These are phyloP conservation scores for Claviceps monticola DNA, from an alignment of 2,329 filamentous ascomycete species.

Conservation along the genomic window DNA sequence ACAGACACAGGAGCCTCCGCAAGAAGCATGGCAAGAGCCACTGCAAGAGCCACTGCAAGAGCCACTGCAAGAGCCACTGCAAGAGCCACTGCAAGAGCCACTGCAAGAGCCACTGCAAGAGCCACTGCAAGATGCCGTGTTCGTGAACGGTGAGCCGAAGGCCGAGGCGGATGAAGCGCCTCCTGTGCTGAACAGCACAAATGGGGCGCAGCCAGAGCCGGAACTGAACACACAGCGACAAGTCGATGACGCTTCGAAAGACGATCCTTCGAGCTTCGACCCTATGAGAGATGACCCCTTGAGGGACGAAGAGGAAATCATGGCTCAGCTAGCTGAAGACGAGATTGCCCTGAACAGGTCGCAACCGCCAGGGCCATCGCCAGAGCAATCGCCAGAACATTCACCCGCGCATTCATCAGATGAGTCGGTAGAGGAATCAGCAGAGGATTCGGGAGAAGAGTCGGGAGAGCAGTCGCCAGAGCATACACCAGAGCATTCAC, in stretches of 20 bases:
- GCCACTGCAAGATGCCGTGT: slow-evolving; percentile 6
- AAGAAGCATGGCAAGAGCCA: slow-evolving; percentile 1
- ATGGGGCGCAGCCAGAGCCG: background rate
- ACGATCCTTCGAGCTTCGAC: background rate
- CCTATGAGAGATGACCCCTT: background rate
- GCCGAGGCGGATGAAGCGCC: background rate
- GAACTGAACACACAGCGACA: background rate
- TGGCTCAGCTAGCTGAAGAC: slow-evolving; percentile 2
- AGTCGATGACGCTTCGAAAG: background rate
- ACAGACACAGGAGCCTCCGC: background rate
- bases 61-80: background rate
- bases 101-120: slow-evolving; percentile 1
- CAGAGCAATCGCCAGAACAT: background rate
- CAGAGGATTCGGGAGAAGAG: too few species aligned
- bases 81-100: background rate
- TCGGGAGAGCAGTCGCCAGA: too few species aligned
- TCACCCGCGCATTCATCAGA: too few species aligned
- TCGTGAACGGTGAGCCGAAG: slow-evolving; percentile 4
- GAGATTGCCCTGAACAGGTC: slow-evolving; percentile 9
- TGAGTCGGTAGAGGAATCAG: too few species aligned
- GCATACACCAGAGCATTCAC: too few species aligned
- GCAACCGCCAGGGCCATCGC: slow-evolving; percentile 6
- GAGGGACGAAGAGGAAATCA: background rate
- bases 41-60: slow-evolving; percentile 1
- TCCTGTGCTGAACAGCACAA: background rate